phyloP scores from a whole-genome alignment of 1,284 basidiomycete genomes.

The Golubevia pallescens region DNA sequence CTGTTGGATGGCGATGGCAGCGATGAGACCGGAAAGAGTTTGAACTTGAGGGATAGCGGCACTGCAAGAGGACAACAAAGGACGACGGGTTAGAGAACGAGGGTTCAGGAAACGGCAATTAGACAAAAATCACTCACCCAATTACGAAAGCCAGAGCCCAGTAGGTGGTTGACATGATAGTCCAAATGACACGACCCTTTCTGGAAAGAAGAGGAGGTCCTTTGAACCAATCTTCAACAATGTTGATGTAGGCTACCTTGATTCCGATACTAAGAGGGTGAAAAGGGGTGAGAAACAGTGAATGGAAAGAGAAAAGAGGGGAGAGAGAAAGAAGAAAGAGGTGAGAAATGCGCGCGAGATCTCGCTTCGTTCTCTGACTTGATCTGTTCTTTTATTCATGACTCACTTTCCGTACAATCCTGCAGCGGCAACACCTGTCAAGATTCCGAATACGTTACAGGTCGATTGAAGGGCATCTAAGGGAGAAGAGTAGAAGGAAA shows the following conservation, averaged over 20 bases:
- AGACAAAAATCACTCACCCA: conserved; percentile 1
- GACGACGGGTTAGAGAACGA: not conserved
- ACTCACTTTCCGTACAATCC: conserved; percentile 32
- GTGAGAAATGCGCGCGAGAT: not conserved
- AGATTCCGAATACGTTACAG: conserved; percentile 36
- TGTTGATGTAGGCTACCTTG: conserved; percentile 37
- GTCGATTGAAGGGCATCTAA: conserved; percentile 31
- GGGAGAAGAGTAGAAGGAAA: not conserved
- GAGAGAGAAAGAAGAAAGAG: not conserved
- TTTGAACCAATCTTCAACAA: conserved; percentile 24
- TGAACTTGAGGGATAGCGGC: conserved; percentile 42
- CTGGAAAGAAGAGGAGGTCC: conserved; percentile 28
- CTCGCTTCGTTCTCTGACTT: not conserved
- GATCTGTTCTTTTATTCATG: too few relatives aligned
- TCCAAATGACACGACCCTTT: conserved; percentile 22
- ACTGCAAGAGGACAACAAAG: not conserved
- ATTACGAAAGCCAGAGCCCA: conserved; percentile 41
- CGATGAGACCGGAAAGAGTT: conserved; percentile 38
- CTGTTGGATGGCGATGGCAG: conserved; percentile 37
- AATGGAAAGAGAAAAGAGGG: not conserved
- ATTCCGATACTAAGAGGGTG: conserved; percentile 19
- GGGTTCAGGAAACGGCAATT: not conserved
- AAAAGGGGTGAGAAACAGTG: not conserved
- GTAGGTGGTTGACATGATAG: conserved; percentile 19
- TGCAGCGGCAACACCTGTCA: conserved; percentile 34